Percentiles rank a stretch among this genome's conserved stretches.
These are phyloP conservation scores for Ceratocystis variospora DNA, from an alignment of 2,329 filamentous ascomycete species.

Conservation along the genomic window DNA sequence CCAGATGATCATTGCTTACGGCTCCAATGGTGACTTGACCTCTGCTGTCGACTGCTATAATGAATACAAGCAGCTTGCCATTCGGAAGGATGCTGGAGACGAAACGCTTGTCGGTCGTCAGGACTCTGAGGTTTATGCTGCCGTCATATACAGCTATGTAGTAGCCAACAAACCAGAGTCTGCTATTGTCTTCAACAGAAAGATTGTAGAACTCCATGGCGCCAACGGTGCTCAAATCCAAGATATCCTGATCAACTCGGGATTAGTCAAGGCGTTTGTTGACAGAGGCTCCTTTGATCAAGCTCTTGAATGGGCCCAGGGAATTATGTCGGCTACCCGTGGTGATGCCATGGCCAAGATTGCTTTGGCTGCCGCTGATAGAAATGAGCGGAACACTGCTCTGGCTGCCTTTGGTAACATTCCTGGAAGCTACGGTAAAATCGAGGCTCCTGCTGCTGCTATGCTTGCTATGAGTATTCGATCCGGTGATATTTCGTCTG, in stretches of 20 bases:
- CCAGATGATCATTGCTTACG: slow-evolving; percentile 90
- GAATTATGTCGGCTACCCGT: slow-evolving; percentile 40
- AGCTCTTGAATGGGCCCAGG: slow-evolving; percentile 59
- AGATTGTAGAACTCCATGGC: slow-evolving; percentile 52
- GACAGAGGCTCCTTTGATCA: slow-evolving; percentile 55
- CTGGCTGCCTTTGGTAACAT: slow-evolving; percentile 50
- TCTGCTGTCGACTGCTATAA: slow-evolving; percentile 93
- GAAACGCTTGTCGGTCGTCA: slow-evolving; percentile 55
- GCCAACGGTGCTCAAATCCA: slow-evolving; percentile 49
- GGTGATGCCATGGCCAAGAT: slow-evolving; percentile 56
- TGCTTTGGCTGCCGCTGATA: slow-evolving; percentile 66
- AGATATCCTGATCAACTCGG: slow-evolving; percentile 55
- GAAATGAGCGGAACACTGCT: slow-evolving; percentile 55
- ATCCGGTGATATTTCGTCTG: slow-evolving; percentile 61
- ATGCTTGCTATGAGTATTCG: slow-evolving; percentile 79
- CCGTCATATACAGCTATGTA: slow-evolving; percentile 83
- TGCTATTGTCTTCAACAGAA: slow-evolving; percentile 72
- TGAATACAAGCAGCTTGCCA: slow-evolving; percentile 79
- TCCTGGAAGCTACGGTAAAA: slow-evolving; percentile 35
- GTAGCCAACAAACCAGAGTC: slow-evolving; percentile 66
- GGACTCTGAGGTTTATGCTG: slow-evolving; percentile 75
- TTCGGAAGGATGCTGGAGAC: slow-evolving; percentile 65
- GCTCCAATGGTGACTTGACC: slow-evolving; percentile 61
- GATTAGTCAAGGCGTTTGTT: slow-evolving; percentile 67
- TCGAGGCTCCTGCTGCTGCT: slow-evolving; percentile 54